These are phyloP conservation scores for Ogataea pilisensis DNA, from an alignment of 805 yeast species.

Conservation along the genomic window DNA sequence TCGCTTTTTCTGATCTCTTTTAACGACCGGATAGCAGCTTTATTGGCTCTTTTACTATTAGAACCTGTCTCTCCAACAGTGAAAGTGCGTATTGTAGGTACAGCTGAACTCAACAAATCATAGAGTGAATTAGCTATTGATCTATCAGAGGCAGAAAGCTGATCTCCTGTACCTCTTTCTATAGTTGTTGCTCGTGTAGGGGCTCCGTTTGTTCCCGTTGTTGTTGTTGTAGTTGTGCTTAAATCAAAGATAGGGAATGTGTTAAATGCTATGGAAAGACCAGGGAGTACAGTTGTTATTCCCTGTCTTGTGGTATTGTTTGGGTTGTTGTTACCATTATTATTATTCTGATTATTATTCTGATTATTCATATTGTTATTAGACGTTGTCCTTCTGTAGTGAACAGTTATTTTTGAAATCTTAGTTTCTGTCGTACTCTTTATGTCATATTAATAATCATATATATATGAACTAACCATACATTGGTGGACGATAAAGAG, in stretches of 20 bases:
- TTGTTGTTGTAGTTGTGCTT: background rate
- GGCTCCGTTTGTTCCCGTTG: background rate
- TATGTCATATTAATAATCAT: no score
- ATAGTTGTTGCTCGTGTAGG: background rate
- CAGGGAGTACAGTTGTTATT: slow-evolving; percentile 4
- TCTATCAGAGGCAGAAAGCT: no score
- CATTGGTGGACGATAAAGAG: no score
- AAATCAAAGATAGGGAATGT: slow-evolving; percentile 6
- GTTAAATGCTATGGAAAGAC: slow-evolving; percentile 16
- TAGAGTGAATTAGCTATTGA: background rate
- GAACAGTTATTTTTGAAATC: no score
- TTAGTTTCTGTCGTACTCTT: no score
- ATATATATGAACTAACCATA: no score
- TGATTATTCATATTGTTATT: background rate
- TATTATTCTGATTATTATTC: background rate
- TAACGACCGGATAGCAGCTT: background rate
- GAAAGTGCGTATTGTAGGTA: background rate
- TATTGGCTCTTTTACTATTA: background rate
- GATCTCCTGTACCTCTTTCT: no score
- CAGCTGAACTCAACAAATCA: background rate
- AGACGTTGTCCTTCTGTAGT: no score
- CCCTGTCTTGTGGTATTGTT: background rate
- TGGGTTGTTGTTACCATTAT: background rate
- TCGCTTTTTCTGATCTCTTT: background rate
- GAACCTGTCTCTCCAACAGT: background rate